Conservation (phyloP, 2,329 filamentous ascomycete species). For the Aspergillus hortae region DNA sequence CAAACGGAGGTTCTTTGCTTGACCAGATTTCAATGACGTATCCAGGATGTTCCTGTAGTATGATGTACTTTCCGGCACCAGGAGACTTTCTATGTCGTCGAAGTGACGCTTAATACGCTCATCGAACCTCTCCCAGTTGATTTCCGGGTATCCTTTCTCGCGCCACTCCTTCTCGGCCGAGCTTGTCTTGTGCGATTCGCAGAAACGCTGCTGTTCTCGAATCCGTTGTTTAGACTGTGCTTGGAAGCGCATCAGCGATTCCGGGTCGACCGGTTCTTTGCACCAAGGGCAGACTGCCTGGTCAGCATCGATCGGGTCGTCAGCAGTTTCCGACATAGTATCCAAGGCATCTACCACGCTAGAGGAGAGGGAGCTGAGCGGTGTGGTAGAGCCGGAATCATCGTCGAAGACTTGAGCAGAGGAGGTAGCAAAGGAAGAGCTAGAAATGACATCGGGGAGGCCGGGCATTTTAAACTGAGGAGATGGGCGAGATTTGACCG, state of each 20-base stretch:
- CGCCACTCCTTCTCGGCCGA: slow-evolving; percentile 51
- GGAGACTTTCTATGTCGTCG: slow-evolving; percentile 53
- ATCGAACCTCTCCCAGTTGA: slow-evolving; percentile 65
- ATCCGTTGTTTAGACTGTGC: slow-evolving; percentile 30
- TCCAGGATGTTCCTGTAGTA: slow-evolving; percentile 59
- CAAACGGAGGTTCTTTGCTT: slow-evolving; percentile 58
- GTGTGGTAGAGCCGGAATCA: slow-evolving; percentile 29
- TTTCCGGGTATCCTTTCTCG: slow-evolving; percentile 62
- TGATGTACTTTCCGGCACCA: slow-evolving; percentile 52
- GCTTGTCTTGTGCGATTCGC: slow-evolving; percentile 57
- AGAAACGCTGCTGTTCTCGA: slow-evolving; percentile 52
- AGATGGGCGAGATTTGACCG: slow-evolving; percentile 5
- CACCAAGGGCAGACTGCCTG: slow-evolving; percentile 62
- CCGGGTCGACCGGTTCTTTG: slow-evolving; percentile 54
- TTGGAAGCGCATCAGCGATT: slow-evolving; percentile 53
- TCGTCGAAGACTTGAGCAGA: slow-evolving; percentile 24
- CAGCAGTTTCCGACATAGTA: slow-evolving; percentile 10
- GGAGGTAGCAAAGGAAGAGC: slow-evolving; percentile 25
- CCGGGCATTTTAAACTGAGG: slow-evolving; percentile 25
- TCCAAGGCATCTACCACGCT: slow-evolving; percentile 16
- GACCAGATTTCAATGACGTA: slow-evolving; percentile 54
- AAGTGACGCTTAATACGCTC: slow-evolving; percentile 57
- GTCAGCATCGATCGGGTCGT: slow-evolving; percentile 5
- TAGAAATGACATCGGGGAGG: slow-evolving; percentile 20
- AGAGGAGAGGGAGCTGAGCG: slow-evolving; percentile 27